Conservation (phyloP, 306 rosid genomes). For the Carpinus fangiana region DNA sequence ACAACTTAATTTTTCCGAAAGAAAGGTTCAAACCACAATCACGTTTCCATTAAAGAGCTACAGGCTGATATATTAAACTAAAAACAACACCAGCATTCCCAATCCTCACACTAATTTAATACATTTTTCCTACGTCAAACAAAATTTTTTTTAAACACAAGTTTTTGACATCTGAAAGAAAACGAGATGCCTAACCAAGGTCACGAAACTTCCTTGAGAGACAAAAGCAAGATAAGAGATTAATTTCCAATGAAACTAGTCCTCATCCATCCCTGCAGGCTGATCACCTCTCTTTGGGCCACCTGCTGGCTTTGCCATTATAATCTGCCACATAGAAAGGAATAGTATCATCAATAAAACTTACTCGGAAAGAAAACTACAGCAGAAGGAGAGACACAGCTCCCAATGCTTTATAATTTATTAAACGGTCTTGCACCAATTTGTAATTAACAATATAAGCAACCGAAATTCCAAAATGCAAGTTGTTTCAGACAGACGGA, state of each 20-base stretch:
- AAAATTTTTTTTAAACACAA: conserved; percentile 33
- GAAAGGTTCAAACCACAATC: not conserved
- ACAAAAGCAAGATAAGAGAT: conserved; percentile 17
- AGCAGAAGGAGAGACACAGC: not conserved
- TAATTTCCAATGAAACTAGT: conserved; percentile 27
- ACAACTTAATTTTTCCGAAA: not conserved
- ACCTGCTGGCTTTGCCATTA: conserved; percentile 93
- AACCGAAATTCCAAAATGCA: not conserved
- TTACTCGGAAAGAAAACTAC: not conserved
- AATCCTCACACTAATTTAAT: not conserved
- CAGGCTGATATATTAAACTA: not conserved
- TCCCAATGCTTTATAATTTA: not conserved
- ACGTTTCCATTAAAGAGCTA: not conserved
- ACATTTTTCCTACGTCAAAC: conserved; percentile 18
- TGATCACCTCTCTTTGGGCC: conserved; percentile 74
- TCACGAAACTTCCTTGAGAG: conserved; percentile 22
- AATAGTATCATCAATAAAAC: conserved; percentile 1
- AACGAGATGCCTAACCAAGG: conserved; percentile 31
- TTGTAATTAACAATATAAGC: not conserved
- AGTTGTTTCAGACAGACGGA: not conserved
- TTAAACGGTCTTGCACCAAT: not conserved
- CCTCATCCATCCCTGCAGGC: conserved; percentile 92
- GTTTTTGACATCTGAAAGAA: conserved; percentile 15
- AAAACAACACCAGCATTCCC: not conserved
- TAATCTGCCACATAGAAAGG: conserved; percentile 58